Conservation (phyloP, 768 basidiomycete species). For the Russula foetens region DNA sequence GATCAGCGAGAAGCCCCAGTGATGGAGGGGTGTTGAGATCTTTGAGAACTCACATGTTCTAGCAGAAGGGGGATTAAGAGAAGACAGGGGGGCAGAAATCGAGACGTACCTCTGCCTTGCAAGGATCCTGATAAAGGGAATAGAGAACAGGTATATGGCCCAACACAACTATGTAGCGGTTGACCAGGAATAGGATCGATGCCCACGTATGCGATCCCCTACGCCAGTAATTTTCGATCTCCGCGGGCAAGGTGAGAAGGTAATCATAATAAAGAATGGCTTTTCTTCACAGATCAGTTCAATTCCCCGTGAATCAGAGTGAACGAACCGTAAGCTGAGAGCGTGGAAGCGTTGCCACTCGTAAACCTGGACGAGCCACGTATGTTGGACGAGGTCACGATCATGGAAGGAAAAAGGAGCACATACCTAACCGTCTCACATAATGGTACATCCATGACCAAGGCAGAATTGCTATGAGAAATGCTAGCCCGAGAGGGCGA, state of each 20-base stretch:
- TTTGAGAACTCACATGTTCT: background rate
- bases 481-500: no score
- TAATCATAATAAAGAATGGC: slow-evolving; percentile 37
- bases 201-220: slow-evolving; percentile 6
- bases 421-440: no score
- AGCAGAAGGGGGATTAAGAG: background rate
- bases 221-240: slow-evolving; percentile 40
- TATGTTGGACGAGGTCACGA: background rate
- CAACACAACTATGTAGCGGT: slow-evolving; percentile 21
- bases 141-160: slow-evolving; percentile 20
- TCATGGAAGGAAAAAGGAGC: no score
- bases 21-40: background rate
- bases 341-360: background rate
- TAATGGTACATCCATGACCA: no score
- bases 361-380: background rate
- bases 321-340: background rate
- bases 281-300: background rate
- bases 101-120: background rate
- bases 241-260: slow-evolving; percentile 34
- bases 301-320: background rate
- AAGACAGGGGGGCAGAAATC: background rate
- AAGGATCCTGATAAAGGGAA: background rate
- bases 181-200: slow-evolving; percentile 19
- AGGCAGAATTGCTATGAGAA: no score
- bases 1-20: background rate